phyloP scores from a whole-genome alignment of 176 grass and related monocot species.

The Oryza australiensis region DNA sequence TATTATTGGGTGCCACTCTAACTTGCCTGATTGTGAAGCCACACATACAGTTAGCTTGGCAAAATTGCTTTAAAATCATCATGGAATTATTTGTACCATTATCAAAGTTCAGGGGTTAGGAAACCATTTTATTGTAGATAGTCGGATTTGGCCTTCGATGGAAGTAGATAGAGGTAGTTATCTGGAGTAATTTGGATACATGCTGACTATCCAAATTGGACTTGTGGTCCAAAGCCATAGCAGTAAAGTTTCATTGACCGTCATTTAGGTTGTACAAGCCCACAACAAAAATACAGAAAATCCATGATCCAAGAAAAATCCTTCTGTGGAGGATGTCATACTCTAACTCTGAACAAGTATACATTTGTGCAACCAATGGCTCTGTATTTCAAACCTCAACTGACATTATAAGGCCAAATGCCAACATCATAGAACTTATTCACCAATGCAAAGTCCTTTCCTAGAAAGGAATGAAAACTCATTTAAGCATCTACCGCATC shows the following conservation, averaged over 20 bases:
- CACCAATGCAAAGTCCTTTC: background rate
- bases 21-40: background rate
- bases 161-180: background rate
- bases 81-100: background rate
- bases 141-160: background rate
- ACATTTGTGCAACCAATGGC: background rate
- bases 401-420: background rate
- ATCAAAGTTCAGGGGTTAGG: no score
- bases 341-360: conserved; percentile 7
- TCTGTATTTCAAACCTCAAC: background rate
- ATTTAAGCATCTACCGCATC: conserved; percentile 24
- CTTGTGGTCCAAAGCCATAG: background rate
- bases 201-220: background rate
- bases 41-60: no score
- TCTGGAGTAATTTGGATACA: no score
- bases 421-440: background rate
- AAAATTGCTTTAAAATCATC: background rate
- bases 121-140: background rate
- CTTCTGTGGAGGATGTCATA: background rate
- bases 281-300: background rate
- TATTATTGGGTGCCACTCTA: background rate
- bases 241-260: background rate
- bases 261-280: background rate
- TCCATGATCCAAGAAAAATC: background rate
- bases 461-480: background rate